Conservation (phyloP, 1,139 yeast species). For the Debaryomycetaceae sp. region DNA sequence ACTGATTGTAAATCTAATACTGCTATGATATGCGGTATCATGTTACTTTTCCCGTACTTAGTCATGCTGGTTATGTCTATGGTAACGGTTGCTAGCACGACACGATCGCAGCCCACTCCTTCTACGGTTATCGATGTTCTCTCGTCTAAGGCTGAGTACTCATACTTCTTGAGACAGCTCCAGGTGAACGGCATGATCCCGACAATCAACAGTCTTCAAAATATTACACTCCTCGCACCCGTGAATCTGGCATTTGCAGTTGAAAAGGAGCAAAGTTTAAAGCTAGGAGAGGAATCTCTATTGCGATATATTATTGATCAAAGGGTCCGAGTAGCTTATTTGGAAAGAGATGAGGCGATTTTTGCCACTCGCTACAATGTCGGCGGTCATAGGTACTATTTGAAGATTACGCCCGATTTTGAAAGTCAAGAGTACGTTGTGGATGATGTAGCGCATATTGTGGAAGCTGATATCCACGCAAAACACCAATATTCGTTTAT, state of each 20-base stretch:
- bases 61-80: constrained; percentile 1
- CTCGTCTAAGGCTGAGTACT: constrained; percentile 70
- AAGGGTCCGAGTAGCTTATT: constrained; percentile 31
- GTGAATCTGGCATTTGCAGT: constrained; percentile 71
- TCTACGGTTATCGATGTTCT: constrained; percentile 72
- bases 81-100: background rate
- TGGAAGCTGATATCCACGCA: constrained; percentile 64
- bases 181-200: constrained; percentile 73
- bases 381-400: constrained; percentile 19
- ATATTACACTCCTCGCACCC: constrained; percentile 82
- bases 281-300: constrained; percentile 19
- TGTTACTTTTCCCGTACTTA: background rate
- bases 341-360: constrained; percentile 24
- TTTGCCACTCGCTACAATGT: constrained; percentile 27
- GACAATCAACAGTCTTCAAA: constrained; percentile 55
- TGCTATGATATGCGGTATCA: constrained; percentile 1
- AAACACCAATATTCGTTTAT: constrained; percentile 68
- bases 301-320: constrained; percentile 36
- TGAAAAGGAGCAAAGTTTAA: constrained; percentile 5
- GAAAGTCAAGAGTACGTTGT: constrained; percentile 31
- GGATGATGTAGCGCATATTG: constrained; percentile 51
- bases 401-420: constrained; percentile 28
- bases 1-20: too few species aligned
- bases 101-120: constrained; percentile 21
- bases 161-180: constrained; percentile 60